Evolutionary conservation across 1,139 yeast genomes (phyloP).

Genomic region (Saccharomycopsis crataegensis): DNA sequence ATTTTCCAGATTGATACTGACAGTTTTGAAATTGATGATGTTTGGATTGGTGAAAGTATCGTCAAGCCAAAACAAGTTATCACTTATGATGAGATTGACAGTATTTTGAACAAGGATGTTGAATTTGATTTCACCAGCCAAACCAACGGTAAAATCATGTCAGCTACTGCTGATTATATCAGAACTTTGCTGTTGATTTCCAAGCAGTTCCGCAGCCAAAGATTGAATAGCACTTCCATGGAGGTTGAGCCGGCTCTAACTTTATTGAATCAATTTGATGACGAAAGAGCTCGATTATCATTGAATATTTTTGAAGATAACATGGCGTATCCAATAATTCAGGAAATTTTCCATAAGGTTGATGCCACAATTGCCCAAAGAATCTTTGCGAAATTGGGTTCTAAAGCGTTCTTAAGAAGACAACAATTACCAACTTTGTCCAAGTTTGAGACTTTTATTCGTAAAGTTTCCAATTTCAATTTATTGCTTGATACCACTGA

Average conservation of each 20-base stretch:
- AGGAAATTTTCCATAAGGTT: conserved; percentile 74
- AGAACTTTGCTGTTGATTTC: conserved; percentile 60
- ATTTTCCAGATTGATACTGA: conserved; percentile 74
- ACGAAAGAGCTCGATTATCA: conserved; percentile 66
- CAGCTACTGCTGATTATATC: conserved; percentile 62
- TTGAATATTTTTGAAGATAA: conserved; percentile 67
- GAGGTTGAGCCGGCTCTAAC: conserved; percentile 53
- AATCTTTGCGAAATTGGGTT: conserved; percentile 70
- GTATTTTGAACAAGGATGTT: conserved; percentile 31
- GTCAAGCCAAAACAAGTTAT: conserved; percentile 51
- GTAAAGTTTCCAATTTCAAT: conserved; percentile 51
- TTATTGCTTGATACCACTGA: conserved; percentile 67
- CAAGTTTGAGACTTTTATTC: conserved; percentile 72
- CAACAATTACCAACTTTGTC: conserved; percentile 80
- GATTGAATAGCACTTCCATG: conserved; percentile 47
- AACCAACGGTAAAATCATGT: conserved; percentile 31
- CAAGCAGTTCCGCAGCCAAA: conserved; percentile 63
- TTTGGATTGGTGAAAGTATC: conserved; percentile 70
- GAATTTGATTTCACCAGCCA: conserved; percentile 18
- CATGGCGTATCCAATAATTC: conserved; percentile 50
- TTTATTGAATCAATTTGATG: conserved; percentile 75
- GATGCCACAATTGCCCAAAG: conserved; percentile 83
- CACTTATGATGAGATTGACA: conserved; percentile 46
- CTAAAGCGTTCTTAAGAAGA: conserved; percentile 76
- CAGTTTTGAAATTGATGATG: conserved; percentile 66